phyloP scores from a whole-genome alignment of 2,329 filamentous ascomycete species.

The Penicillium digitatum region DNA sequence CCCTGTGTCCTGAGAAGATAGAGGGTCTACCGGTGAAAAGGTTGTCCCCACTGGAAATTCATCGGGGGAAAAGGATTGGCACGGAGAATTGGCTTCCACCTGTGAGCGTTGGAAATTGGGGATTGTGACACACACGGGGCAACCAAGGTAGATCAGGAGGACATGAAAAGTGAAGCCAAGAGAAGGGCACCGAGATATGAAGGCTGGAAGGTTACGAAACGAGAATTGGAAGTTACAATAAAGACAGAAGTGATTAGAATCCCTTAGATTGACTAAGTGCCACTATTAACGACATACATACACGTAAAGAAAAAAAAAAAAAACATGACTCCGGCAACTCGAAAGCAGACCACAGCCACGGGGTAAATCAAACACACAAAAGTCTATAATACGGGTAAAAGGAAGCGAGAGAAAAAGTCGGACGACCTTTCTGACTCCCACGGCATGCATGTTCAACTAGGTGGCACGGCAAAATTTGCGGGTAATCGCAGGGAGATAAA shows the following conservation, averaged over 20 bases:
- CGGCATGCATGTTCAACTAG: slow-evolving; percentile 27
- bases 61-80: slow-evolving; percentile 6
- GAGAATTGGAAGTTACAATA: too few species aligned
- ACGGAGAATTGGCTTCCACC: slow-evolving; percentile 27
- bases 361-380: slow-evolving; percentile 32
- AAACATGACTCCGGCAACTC: slow-evolving; percentile 34
- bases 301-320: slow-evolving; percentile 37
- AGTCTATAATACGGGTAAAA: slow-evolving; percentile 39
- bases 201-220: slow-evolving; percentile 2
- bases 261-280: slow-evolving; percentile 37
- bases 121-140: not conserved
- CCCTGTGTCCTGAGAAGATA: not conserved
- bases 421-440: slow-evolving; percentile 17
- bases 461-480: slow-evolving; percentile 29
- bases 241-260: slow-evolving; percentile 26
- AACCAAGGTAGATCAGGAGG: not conserved
- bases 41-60: slow-evolving; percentile 17
- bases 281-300: slow-evolving; percentile 44
- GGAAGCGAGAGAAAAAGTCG: slow-evolving; percentile 17
- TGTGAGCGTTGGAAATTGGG: slow-evolving; percentile 13
- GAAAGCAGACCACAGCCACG: slow-evolving; percentile 27
- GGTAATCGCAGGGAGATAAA: slow-evolving; percentile 12
- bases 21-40: slow-evolving; percentile 6
- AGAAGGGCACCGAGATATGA: too few species aligned
- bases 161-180: not conserved